Percentiles rank a stretch among this genome's conserved stretches.
Evolutionary conservation across 164 flowering plant genomes (phyloP).

Genomic region (Kingdonia uniflora): DNA sequence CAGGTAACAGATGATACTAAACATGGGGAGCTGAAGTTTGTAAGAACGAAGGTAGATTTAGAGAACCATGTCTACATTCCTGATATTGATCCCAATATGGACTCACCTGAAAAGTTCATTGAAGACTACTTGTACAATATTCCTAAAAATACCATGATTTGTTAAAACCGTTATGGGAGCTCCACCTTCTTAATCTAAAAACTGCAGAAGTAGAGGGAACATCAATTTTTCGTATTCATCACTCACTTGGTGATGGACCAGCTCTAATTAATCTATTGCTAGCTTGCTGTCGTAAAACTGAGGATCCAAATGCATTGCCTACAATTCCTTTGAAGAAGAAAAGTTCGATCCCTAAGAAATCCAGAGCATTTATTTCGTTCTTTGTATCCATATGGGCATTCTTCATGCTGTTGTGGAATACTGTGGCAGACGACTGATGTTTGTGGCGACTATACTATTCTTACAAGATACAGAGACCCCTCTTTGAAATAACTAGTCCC

Average conservation of each 20-base stretch:
- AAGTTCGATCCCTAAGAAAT: too few species aligned
- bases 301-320: too few species aligned
- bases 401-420: not conserved
- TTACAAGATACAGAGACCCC: not conserved
- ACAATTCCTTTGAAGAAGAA: not conserved
- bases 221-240: not conserved
- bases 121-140: not conserved
- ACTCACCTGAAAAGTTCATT: not conserved
- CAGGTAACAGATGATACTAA: not conserved
- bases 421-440: not conserved
- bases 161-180: not conserved
- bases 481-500: too few species aligned
- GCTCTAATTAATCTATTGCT: not conserved
- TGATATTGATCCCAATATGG: not conserved
- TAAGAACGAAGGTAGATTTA: not conserved
- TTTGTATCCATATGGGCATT: not conserved
- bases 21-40: not conserved
- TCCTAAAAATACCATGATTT: not conserved
- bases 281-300: too few species aligned
- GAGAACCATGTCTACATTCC: not conserved
- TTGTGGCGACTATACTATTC: not conserved
- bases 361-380: not conserved
- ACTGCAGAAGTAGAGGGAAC: not conserved
- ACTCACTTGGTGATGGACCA: slow-evolving; percentile 1
- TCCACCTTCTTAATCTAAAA: not conserved